These are phyloP conservation scores for Tolypocladium tropicale DNA, from an alignment of 2,329 filamentous ascomycete species.

Conservation along the genomic window DNA sequence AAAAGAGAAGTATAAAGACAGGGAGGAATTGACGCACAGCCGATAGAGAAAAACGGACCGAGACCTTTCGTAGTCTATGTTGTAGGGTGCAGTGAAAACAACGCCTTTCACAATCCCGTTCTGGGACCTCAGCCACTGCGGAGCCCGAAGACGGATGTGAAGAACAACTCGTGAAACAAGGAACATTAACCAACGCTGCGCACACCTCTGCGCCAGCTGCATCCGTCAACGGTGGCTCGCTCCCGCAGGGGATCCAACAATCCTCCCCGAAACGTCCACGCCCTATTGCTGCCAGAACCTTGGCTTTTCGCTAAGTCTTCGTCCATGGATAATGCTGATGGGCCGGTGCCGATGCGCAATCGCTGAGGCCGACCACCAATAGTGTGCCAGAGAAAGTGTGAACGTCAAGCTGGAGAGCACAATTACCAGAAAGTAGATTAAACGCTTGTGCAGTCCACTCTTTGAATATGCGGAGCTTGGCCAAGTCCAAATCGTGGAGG, in stretches of 20 bases:
- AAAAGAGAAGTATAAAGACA: constrained; percentile 9
- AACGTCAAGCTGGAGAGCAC: constrained; percentile 28
- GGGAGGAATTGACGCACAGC: constrained; percentile 6
- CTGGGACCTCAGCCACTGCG: no score
- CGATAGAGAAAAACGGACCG: constrained; percentile 13
- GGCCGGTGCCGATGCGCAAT: not conserved
- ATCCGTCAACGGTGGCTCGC: not conserved
- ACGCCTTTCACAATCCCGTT: not conserved
- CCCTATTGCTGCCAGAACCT: not conserved
- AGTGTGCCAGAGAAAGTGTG: constrained; percentile 19
- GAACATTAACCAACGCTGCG: not conserved
- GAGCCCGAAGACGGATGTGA: not conserved
- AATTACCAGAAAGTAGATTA: constrained; percentile 32
- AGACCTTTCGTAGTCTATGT: constrained; percentile 20
- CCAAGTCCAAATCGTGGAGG: constrained; percentile 19
- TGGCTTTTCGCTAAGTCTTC: not conserved
- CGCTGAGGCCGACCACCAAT: constrained; percentile 11
- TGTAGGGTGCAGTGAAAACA: constrained; percentile 8
- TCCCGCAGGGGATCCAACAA: not conserved
- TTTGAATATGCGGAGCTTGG: constrained; percentile 23
- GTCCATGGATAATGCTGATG: not conserved
- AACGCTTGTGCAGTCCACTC: constrained; percentile 19
- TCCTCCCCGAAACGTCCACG: not conserved
- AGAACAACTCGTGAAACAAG: not conserved
- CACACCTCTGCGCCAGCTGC: not conserved